These are phyloP conservation scores for Patellifolia procumbens DNA, from an alignment of 179 eudicot species.

Conservation along the genomic window DNA sequence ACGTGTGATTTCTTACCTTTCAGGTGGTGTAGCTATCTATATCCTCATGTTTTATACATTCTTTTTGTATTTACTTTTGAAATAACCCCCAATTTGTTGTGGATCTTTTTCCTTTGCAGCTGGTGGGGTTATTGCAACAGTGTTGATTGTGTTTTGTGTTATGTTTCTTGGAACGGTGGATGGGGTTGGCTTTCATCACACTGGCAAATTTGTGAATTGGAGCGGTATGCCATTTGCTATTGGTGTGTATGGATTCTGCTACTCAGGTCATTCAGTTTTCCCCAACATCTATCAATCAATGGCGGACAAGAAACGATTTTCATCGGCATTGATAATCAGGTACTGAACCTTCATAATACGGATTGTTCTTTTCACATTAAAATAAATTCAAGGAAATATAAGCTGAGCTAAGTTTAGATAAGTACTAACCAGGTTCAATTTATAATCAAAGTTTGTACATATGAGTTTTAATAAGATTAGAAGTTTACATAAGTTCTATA, in stretches of 20 bases:
- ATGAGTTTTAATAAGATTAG: too few relatives aligned
- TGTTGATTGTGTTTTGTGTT: conserved; percentile 62
- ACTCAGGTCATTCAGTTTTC: conserved; percentile 83
- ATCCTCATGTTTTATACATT: not conserved
- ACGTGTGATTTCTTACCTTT: conserved; percentile 68
- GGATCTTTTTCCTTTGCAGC: conserved; percentile 48
- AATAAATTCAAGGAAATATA: too few relatives aligned
- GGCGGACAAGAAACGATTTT: conserved; percentile 82
- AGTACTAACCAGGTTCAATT: not conserved
- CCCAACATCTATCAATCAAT: conserved; percentile 98
- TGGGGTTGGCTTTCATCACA: conserved; percentile 60
- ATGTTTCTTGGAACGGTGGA: conserved; percentile 58
- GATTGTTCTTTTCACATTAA: too few relatives aligned
- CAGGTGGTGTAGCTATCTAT: conserved; percentile 49
- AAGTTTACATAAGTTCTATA: too few relatives aligned
- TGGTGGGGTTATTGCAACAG: conserved; percentile 73
- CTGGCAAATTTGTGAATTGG: conserved; percentile 58
- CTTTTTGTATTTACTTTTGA: not conserved
- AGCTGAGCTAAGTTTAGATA: not conserved
- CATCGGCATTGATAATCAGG: conserved; percentile 57
- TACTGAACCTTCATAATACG: conserved; percentile 24
- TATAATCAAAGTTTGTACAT: too few relatives aligned
- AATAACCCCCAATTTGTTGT: not conserved
- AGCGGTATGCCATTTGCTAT: conserved; percentile 75
- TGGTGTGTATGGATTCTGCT: conserved; percentile 90